Base-by-base conservation (phyloP, 441 rosid species). In the Corymbia citriodora region DNA sequence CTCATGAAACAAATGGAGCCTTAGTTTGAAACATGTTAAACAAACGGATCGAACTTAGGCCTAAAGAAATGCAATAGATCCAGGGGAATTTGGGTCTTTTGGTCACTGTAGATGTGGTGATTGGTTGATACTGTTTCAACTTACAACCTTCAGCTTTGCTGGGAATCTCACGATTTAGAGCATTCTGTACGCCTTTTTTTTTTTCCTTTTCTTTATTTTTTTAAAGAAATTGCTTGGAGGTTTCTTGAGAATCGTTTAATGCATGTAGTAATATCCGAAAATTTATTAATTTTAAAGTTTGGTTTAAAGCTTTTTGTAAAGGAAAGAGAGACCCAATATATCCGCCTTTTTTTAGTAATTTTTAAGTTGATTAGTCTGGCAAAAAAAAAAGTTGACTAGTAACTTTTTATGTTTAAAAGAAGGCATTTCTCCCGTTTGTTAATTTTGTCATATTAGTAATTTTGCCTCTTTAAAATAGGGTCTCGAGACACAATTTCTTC, bases 11-110 rank as follows among this genome's bases (percentile, higher is more conserved):
- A 40, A 40, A 40, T 6, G 45, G 45, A 40, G 45, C 45, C 13
- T 50, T 50, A 10, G 3, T 50, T 50, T 5, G 49, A 36, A 72
- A 36, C 49, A 8, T 72, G 27, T 36, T 72, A 55, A 54, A 92
- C 94, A n/a, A 92, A 74, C 61, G 96, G 48, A 92, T 96, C 27
- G 97, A 94, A 53, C 87, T 95, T 2, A 91, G 96, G 90, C 96
- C 96, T 85, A 5, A 16, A 5, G 81, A 70, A 70, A 33, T 9
- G 25, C 27, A 10, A 2, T 70, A 70, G 81, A 70, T 70, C 25
- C 48, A 10, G 23, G 45, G 5, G 25, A 36, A 68, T 23, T 16
- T 18, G 23, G 12, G n/a, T 70, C 40, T 70, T 33, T 18, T 70
- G 33, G 81, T 1, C 23, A 18, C 25, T 40, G 11, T 70, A 45